These are phyloP conservation scores for Handroanthus guayacan DNA, from an alignment of 257 asterid genomes.

Conservation along the genomic window DNA sequence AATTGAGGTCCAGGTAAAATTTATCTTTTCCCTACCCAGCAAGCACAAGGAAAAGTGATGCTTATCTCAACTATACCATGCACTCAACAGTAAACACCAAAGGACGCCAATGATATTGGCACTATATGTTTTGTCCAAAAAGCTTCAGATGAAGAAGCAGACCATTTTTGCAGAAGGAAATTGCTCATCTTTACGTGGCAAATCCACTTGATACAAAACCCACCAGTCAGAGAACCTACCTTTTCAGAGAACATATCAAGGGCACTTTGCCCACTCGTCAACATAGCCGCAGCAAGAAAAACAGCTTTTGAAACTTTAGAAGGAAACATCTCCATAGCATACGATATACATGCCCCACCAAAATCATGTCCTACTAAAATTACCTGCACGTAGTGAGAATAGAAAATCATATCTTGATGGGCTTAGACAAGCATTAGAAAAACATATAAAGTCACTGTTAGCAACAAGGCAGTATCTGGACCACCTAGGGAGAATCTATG, in stretches of 20 bases:
- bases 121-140: no score
- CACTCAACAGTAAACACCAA: not conserved
- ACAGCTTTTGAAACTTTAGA: constrained; percentile 84
- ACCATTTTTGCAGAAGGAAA: constrained; percentile 4
- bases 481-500: not conserved
- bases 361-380: constrained; percentile 97
- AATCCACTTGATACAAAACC: constrained; percentile 13
- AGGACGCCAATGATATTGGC: not conserved
- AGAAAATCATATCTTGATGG: not conserved
- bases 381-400: constrained; percentile 62
- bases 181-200: constrained; percentile 20
- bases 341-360: constrained; percentile 95
- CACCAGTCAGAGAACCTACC: constrained; percentile 52
- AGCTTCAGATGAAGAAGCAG: not conserved
- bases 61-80: not conserved
- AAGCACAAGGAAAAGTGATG: not conserved
- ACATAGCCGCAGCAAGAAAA: constrained; percentile 90
- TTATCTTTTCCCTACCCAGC: constrained; percentile 8
- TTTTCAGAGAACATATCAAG: constrained; percentile 90
- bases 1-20: constrained; percentile 23
- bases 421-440: not conserved
- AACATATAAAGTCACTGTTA: not conserved
- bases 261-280: constrained; percentile 84
- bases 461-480: constrained; percentile 6
- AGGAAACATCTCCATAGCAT: constrained; percentile 83